A percentile compares a stretch with the other conserved stretches of the same genome.
Evolutionary conservation across 164 flowering plant species (phyloP).

Genomic region (Annona cherimola): DNA sequence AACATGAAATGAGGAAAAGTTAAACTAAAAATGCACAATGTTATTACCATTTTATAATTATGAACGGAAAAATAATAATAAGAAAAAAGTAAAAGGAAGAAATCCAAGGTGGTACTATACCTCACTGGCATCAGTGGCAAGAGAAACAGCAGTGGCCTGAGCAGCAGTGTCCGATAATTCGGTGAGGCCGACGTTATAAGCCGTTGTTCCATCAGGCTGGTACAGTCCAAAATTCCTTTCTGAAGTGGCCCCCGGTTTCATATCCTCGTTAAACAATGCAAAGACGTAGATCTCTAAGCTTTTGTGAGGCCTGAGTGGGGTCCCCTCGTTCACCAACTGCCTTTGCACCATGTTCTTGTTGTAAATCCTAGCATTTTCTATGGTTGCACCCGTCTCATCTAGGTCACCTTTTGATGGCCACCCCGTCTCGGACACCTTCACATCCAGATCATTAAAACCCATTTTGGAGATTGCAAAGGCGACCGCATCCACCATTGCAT

Average conservation of each 20-base stretch:
- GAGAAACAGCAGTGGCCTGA: slow-evolving; percentile 19
- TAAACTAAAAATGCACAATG: neutral
- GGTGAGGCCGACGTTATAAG: slow-evolving; percentile 25
- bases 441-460: slow-evolving; percentile 31
- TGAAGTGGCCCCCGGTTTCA: slow-evolving; percentile 67
- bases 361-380: slow-evolving; percentile 53
- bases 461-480: slow-evolving; percentile 36
- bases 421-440: slow-evolving; percentile 60
- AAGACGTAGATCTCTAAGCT: slow-evolving; percentile 46
- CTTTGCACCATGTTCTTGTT: slow-evolving; percentile 50
- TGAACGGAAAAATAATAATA: neutral
- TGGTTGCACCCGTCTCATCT: slow-evolving; percentile 52
- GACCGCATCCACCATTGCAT: slow-evolving; percentile 60
- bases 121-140: slow-evolving; percentile 50
- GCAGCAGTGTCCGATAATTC: slow-evolving; percentile 23
- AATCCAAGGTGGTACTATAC: slow-evolving; percentile 23
- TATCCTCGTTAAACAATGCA: slow-evolving; percentile 63
- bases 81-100: neutral
- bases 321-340: slow-evolving; percentile 36
- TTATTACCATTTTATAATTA: neutral
- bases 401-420: slow-evolving; percentile 74
- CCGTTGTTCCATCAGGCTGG: slow-evolving; percentile 58
- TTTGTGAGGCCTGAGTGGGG: slow-evolving; percentile 45
- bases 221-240: slow-evolving; percentile 74
- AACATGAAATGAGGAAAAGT: neutral